Evolutionary conservation across 2,329 filamentous ascomycete genomes (phyloP), one percentile per base, ranked within the genome.

Genomic region (Venturiaceae sp.): DNA sequence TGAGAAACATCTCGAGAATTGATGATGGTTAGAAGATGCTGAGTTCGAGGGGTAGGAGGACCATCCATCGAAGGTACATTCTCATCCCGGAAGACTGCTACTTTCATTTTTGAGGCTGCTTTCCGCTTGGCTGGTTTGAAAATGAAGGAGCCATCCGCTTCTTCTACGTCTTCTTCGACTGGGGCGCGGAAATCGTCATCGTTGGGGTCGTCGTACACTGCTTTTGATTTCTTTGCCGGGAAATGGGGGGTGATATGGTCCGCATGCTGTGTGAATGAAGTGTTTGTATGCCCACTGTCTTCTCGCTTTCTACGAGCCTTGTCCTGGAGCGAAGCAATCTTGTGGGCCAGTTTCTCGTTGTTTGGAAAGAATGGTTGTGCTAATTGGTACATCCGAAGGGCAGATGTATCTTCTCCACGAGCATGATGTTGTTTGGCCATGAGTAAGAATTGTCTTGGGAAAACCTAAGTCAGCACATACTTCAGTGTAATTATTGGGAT

Each of bases 361-460:
- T 84, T 85, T 0, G 92, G 92, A 65, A 97, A 97, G 72, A 84
- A 94, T 0, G 89, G 87, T 56, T 90, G 74, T 0, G 92, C 92
- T 63, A 89, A 77, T 69, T 92, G 86, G 68, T 95, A 96, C 83
- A 94, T 92, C 64, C 83, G 84, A 60, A 97, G 74, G 0, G 92
- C 90, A 34, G 83, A 88, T 3, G 76, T 77, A 55, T 95, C 85
- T 64, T 96, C 89, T 1, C 90, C 90, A 3, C 84, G 81, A 56
- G 90, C 89, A 68, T 92, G 91, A 67, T 95, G 88, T 69, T 96
- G 91, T 63, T 94, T 88, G 1, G 90, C 92, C 80, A 94, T 90
- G n/a, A 96, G 78, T 34, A 97, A 74, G 65, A 88, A 90, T 11
- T 90, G 88, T 30, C 44, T 50, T 23, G 13, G 14, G 8, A 50